Evolutionary conservation across 78 protist species (phyloP), one percentile per base, ranked within the genome.

Genomic region (Dictyostelium intermedium): DNA sequence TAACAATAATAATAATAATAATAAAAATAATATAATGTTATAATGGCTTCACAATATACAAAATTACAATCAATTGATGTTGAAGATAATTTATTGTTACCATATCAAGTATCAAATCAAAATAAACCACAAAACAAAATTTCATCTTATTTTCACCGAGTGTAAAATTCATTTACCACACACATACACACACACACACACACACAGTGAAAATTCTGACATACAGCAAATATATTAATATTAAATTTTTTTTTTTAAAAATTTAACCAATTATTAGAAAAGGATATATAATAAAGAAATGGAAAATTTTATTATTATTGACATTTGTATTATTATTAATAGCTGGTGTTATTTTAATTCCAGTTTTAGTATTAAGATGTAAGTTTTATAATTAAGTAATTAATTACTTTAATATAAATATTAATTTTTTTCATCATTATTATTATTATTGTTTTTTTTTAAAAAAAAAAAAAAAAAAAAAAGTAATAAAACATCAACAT

Each of bases 271-370:
- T 16, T 1, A 25, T 72, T 77, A 77, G 82, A 35, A 79, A 79
- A 79, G 37, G 27, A 39, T 79, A 45, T 30, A 14, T 79, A 35
- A 27, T 23, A 45, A 79, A 45, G 37, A 82, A 82, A 41, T 82
- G 74, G 70, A 82, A 60, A 35, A 6, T 30, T 20, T 35, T 63
- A 16, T 20, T 39, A 79, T 45, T 85, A 27, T 72, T 85, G 16
- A 10, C n/a, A 16, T 20, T 60, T 25, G 76, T 61, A 25, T 7
- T 53, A 37, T 43, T 85, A 41, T 77, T 77, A 63, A 13, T 77
- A 5, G 43, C 16, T 85, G 35, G 78, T 85, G 72, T 69, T 34
- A 85, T 74, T 63, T 9, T 79, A 20, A 85, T 77, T n/a, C 92
- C 84, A 39, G 37, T 85, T 20, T 11, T 39, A 16, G 69, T 77